Percentiles rank a stretch among this genome's conserved stretches.
Evolutionary conservation across 148 eudicot species (phyloP).

Genomic region (Amaranthus hypochondriacus): DNA sequence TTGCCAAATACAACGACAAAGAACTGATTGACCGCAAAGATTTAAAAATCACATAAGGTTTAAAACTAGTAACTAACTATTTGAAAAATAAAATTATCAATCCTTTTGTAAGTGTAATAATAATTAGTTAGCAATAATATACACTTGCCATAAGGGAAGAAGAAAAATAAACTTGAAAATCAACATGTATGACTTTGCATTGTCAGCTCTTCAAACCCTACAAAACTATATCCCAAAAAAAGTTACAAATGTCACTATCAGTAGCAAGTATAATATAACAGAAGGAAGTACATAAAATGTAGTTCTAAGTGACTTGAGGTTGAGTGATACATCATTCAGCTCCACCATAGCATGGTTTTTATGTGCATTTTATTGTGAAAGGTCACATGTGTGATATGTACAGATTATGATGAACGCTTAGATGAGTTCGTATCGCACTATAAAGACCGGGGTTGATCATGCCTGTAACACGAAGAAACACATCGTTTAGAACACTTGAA

Average conservation of each 20-base stretch:
- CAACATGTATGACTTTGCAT: not conserved
- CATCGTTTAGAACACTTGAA: not conserved
- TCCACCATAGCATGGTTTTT: constrained; percentile 16
- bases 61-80: too few relatives aligned
- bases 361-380: constrained; percentile 17
- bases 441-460: constrained; percentile 21
- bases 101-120: not conserved
- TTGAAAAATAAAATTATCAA: not conserved
- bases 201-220: constrained; percentile 24
- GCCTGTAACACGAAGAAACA: constrained; percentile 12
- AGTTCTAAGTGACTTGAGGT: not conserved
- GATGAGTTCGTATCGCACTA: constrained; percentile 2
- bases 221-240: constrained; percentile 20
- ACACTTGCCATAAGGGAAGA: constrained; percentile 21
- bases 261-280: not conserved
- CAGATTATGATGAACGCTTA: constrained; percentile 10
- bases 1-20: too few relatives aligned
- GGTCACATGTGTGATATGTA: not conserved
- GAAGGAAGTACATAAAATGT: not conserved
- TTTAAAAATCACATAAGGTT: not conserved
- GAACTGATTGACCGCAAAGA: too few relatives aligned
- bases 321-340: constrained; percentile 8
- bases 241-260: not conserved
- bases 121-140: constrained; percentile 15
- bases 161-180: not conserved